Base-by-base conservation (phyloP, 768 basidiomycete genomes). In the Leccinum subgranulosum region DNA sequence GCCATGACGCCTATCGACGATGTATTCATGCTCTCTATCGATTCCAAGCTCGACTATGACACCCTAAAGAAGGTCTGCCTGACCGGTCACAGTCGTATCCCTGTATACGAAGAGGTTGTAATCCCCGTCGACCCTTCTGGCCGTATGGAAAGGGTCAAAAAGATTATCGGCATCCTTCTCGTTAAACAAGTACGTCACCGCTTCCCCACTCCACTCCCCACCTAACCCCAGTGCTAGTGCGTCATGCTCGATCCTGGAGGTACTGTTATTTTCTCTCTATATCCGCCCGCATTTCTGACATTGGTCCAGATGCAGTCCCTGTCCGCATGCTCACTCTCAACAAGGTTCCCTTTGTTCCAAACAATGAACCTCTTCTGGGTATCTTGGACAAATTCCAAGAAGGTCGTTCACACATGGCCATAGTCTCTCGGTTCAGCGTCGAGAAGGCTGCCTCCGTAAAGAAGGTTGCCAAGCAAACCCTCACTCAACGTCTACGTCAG, bases 301-400 rank as follows among this genome's bases (percentile, higher is more conserved):
- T 19, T 10, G 2, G 3, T 39, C 10, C 63, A 87, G 93, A 95
- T 68, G 89, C 91, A 0, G 82, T 85, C 5, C 94, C 93, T 1
- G 76, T 96, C 27, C 84, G 90, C 64, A 86, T 85, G 59, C 84
- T 96, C 46, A 91, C 90, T 1, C 76, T 96, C 48, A 93, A 94
- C 73, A 90, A 87, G 66, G 89, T 94, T 6, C 89, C 87, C 0
- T 90, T 88, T 53, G 90, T 95, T 3, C 90, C 92, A 2, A 87
- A 86, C 46, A 92, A 95, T 64, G 90, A 93, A 71, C 82, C 92
- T 23, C 77, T 96, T 1, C 80, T 94, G 14, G 85, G 88, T 25
- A 90, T 94, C 59, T 78, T 95, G 31, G 92, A 94, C 70, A 87
- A 80, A 59, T 95, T 95, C 71, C 92, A 94, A 70, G 92, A 93